A percentile compares a stretch with the other conserved stretches of the same genome.
These are phyloP conservation scores for Phoma sp. DNA, from an alignment of 2,329 filamentous ascomycete species.

Conservation along the genomic window DNA sequence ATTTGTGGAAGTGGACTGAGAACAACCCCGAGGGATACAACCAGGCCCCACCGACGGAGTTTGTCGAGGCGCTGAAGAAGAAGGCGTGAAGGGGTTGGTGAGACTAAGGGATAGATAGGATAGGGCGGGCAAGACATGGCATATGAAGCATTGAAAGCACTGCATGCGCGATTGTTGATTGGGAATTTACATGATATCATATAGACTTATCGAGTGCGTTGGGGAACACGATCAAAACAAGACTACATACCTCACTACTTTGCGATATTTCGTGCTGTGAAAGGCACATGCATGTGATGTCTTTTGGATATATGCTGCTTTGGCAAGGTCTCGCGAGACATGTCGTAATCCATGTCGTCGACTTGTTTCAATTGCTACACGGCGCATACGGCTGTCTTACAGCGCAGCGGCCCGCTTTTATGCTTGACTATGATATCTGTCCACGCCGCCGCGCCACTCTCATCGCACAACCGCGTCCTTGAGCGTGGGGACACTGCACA, in stretches of 20 bases:
- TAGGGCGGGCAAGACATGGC: not conserved
- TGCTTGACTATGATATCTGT: not conserved
- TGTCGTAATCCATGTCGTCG: not conserved
- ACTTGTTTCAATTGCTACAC: not conserved
- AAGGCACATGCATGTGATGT: no score
- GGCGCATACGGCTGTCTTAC: not conserved
- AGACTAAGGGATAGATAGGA: no score
- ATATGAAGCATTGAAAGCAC: not conserved
- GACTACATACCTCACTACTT: no score
- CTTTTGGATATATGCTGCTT: not conserved
- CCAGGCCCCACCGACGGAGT: constrained; percentile 83
- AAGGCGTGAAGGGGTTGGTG: constrained; percentile 16
- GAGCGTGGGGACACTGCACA: constrained; percentile 83
- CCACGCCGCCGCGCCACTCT: not conserved
- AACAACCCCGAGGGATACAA: constrained; percentile 97
- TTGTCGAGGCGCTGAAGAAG: constrained; percentile 65
- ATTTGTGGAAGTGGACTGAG: constrained; percentile 95
- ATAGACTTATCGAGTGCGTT: constrained; percentile 3
- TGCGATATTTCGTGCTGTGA: no score
- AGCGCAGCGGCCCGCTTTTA: not conserved
- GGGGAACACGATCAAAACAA: no score
- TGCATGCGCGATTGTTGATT: not conserved
- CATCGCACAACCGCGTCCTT: constrained; percentile 84
- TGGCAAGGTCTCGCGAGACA: no score
- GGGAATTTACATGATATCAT: not conserved